These are phyloP conservation scores for Carex littledalei DNA, from an alignment of 176 grass and related monocot species.

Conservation along the genomic window DNA sequence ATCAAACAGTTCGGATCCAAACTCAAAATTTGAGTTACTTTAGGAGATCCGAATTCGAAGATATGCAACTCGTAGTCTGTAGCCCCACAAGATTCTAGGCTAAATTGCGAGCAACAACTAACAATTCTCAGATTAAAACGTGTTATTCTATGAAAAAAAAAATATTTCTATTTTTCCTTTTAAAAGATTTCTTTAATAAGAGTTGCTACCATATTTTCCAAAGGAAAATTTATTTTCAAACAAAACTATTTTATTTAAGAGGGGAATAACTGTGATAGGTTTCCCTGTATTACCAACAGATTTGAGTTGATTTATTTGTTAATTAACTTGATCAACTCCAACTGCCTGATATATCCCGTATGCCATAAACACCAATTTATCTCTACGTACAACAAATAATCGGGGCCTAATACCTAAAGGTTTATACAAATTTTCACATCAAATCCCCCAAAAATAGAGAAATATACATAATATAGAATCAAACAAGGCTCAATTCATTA, in stretches of 20 bases:
- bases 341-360: constrained; percentile 81
- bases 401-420: not conserved
- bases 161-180: too few relatives aligned
- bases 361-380: constrained; percentile 50
- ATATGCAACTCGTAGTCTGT: too few relatives aligned
- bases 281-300: not conserved
- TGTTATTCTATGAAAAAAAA: too few relatives aligned
- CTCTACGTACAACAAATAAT: constrained; percentile 17
- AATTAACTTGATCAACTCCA: constrained; percentile 10
- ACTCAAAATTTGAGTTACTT: too few relatives aligned
- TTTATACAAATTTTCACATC: constrained; percentile 14
- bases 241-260: not conserved
- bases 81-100: too few relatives aligned
- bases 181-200: too few relatives aligned
- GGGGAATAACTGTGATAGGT: not conserved
- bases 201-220: too few relatives aligned
- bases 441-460: constrained; percentile 1
- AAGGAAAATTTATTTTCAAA: too few relatives aligned
- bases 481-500: constrained; percentile 43
- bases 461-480: constrained; percentile 19
- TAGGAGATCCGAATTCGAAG: too few relatives aligned
- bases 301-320: not conserved
- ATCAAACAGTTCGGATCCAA: too few relatives aligned
- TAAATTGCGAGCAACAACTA: too few relatives aligned
- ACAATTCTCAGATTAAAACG: too few relatives aligned